A percentile compares a stretch with the other conserved stretches of the same genome.
phyloP scores from a whole-genome alignment of 2,329 filamentous ascomycete genomes.

The Colletotrichum eremochloae region DNA sequence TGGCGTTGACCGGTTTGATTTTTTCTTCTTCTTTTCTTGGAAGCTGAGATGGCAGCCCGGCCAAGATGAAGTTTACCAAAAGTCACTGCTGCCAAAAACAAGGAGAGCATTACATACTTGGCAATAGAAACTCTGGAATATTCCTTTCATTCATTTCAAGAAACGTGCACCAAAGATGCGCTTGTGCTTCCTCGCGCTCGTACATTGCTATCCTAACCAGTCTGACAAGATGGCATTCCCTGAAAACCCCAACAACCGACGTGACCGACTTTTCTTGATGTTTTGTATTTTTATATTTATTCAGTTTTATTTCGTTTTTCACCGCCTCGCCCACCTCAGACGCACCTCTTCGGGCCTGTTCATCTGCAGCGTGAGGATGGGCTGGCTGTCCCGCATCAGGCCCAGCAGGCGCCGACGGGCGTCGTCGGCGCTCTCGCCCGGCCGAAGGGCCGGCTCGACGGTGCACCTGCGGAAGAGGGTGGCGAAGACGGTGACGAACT shows the following conservation, averaged over 20 bases:
- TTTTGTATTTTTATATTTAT: no score
- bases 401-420: neutral
- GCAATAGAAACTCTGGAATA: slow-evolving; percentile 15
- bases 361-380: slow-evolving; percentile 8
- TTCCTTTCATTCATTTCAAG: neutral
- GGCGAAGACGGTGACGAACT: slow-evolving; percentile 62
- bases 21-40: no score
- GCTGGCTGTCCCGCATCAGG: slow-evolving; percentile 5
- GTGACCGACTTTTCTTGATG: no score
- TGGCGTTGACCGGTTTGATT: neutral
- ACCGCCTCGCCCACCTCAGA: slow-evolving; percentile 1
- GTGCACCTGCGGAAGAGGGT: slow-evolving; percentile 50
- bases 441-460: neutral
- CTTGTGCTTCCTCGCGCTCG: no score
- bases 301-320: no score
- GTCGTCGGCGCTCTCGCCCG: neutral
- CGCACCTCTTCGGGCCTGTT: slow-evolving; percentile 4
- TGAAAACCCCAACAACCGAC: no score
- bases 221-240: no score
- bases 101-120: neutral
- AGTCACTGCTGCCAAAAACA: neutral
- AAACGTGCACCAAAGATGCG: neutral
- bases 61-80: neutral
- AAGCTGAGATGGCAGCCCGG: neutral
- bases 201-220: no score